A percentile compares a stretch with the other conserved stretches of the same genome.
phyloP scores from a whole-genome alignment of 225 moss, liverwort and hornwort genomes.

The Climacium dendroides region DNA sequence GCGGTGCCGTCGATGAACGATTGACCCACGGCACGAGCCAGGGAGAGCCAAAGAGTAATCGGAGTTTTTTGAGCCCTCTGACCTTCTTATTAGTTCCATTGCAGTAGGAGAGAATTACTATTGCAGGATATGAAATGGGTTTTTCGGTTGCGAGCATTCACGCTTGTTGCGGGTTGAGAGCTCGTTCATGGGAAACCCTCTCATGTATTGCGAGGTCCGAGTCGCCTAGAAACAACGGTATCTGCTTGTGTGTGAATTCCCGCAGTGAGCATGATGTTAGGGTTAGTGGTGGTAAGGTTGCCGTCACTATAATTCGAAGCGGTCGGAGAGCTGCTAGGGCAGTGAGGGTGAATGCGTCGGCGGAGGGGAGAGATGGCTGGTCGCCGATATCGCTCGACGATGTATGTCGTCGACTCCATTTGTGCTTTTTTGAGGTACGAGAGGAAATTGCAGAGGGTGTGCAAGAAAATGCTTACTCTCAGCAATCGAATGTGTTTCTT shows the following conservation, averaged over 20 bases:
- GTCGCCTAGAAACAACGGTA: neutral
- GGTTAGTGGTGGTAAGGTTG: neutral
- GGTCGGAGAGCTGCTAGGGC: neutral
- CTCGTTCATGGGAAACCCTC: neutral
- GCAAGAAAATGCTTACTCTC: neutral
- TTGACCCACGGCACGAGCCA: neutral
- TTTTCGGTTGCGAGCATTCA: neutral
- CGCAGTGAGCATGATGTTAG: neutral
- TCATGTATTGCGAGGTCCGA: neutral
- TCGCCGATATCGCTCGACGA: conserved; percentile 29
- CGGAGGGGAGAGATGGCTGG: conserved; percentile 10
- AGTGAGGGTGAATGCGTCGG: conserved; percentile 11
- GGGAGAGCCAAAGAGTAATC: neutral
- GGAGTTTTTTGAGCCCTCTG: neutral
- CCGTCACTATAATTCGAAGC: neutral
- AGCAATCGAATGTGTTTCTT: neutral
- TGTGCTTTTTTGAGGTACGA: conserved; percentile 57
- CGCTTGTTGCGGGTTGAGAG: neutral
- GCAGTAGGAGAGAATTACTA: neutral
- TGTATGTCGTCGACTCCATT: conserved; percentile 44
- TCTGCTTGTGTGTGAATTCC: neutral
- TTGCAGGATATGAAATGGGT: conserved; percentile 4
- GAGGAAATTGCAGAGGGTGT: neutral
- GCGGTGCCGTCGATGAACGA: neutral
- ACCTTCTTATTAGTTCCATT: neutral